Evolutionary conservation across 352 stramenopile genomes (phyloP), one percentile per base, ranked within the genome.

Genomic region (Phytophthora europaea): DNA sequence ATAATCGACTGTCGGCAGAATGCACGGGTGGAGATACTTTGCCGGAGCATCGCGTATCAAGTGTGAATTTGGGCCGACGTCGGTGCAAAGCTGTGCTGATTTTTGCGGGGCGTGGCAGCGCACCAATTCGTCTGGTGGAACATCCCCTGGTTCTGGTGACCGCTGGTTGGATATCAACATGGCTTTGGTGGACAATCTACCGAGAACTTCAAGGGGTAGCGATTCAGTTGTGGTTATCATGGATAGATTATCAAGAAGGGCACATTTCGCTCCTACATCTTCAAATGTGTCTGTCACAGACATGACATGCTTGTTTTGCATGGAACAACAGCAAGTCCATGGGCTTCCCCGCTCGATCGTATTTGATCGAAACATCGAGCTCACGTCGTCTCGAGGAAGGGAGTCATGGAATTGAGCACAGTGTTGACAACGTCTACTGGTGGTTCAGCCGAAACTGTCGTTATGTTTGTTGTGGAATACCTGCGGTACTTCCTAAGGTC

Each of bases 1-100:
- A 82, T 43, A 4, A 31, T 7, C 38, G 22, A 3, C 23, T 61
- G 2, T 86, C 72, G 23, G n/a, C 47, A 3, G 78, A 88, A 48
- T 86, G 78, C 53, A 55, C 13, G 7, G 65, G 43, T 20, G 73
- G 73, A 2, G 38, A 51, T 6, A 6, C n/a, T 6, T 38, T 84
- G 6, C 61, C 71, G 5, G 31, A 45, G 5, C 23, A 6, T 59
- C 52, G 23, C 20, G 16, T 6, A 22, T 43, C 7, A 59, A 59
- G 16, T 59, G 52, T 22, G 23, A 43, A 43, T 18, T 43, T 18
- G 36, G 36, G 36, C 12, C 10, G 36, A 16, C 7, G 28, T 40
- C 23, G 16, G 23, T 28, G 10, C 23, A 15, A 28, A 59, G 16
- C 52, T 59, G 52, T 16, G 28, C 28, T 40, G 52, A 26, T 5